Evolutionary conservation across 345 rosid genomes (phyloP).

Genomic region (Eucalyptus camaldulensis): DNA sequence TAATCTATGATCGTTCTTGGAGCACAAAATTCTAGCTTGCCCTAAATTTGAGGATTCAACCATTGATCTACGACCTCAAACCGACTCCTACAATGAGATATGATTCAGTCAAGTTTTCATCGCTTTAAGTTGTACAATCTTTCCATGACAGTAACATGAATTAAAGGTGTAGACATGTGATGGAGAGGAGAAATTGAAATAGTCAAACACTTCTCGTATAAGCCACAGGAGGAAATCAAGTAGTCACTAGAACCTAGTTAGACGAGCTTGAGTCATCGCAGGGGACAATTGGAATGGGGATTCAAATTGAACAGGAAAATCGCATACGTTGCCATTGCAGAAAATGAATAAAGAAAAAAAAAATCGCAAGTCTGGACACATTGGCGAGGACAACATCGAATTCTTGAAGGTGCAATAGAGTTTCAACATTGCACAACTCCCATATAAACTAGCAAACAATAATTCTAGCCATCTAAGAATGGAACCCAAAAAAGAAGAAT

Average conservation of each 20-base stretch:
- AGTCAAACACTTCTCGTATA: background rate
- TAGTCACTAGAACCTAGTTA: background rate
- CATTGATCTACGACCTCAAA: background rate
- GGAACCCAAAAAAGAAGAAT: background rate
- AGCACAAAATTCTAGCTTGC: background rate
- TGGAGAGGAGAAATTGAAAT: background rate
- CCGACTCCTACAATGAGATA: background rate
- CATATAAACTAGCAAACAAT: background rate
- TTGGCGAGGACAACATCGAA: background rate
- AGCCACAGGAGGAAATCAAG: background rate
- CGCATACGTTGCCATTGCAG: background rate
- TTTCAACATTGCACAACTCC: background rate
- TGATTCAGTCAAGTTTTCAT: background rate
- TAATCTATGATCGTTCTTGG: background rate
- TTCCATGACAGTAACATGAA: too few species aligned
- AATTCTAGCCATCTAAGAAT: background rate
- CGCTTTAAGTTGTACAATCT: background rate
- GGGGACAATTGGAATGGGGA: background rate
- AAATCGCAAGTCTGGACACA: background rate
- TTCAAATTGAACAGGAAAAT: background rate
- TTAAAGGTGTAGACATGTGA: background rate
- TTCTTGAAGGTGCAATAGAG: background rate
- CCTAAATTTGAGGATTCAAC: background rate
- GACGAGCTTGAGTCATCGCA: background rate
- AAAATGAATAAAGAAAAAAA: background rate